A percentile compares a stretch with the other conserved stretches of the same genome.
Evolutionary conservation across 164 flowering plant species (phyloP).

Genomic region (Magnolia sinica): DNA sequence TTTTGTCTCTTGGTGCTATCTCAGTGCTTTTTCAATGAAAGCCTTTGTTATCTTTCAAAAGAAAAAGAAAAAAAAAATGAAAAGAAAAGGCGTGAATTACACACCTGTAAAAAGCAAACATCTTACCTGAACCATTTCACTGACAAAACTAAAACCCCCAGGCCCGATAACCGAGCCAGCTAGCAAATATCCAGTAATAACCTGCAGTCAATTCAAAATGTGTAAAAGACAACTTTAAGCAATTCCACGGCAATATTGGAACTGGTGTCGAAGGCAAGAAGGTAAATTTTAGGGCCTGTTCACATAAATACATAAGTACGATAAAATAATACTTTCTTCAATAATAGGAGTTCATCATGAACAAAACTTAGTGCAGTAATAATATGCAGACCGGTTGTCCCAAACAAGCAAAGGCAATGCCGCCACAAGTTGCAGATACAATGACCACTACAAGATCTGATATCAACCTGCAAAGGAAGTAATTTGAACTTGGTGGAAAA

Average conservation of each 20-base stretch:
- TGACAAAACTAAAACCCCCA: conserved; percentile 85
- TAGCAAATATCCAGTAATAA: conserved; percentile 92
- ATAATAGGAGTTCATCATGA: conserved; percentile 14
- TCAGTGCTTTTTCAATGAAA: no score
- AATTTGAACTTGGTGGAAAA: conserved; percentile 8
- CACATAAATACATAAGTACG: no score
- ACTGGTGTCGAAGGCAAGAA: background rate
- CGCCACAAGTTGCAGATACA: conserved; percentile 97
- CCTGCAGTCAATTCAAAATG: conserved; percentile 42
- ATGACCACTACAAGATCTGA: conserved; percentile 90
- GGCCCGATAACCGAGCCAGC: conserved; percentile 98
- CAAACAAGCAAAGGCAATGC: conserved; percentile 95
- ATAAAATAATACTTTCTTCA: conserved; percentile 10
- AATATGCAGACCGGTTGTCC: conserved; percentile 82
- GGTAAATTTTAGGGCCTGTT: background rate
- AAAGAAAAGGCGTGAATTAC: background rate
- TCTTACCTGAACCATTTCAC: conserved; percentile 96
- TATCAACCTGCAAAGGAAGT: conserved; percentile 60
- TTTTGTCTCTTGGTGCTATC: no score
- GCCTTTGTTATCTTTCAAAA: background rate
- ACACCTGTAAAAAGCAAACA: background rate
- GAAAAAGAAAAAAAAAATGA: background rate
- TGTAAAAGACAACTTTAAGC: background rate
- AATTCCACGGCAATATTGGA: conserved; percentile 1
- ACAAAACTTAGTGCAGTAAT: conserved; percentile 8